Evolutionary conservation across 2,329 filamentous ascomycete species (phyloP).

Genomic region (Cercospora canescens): DNA sequence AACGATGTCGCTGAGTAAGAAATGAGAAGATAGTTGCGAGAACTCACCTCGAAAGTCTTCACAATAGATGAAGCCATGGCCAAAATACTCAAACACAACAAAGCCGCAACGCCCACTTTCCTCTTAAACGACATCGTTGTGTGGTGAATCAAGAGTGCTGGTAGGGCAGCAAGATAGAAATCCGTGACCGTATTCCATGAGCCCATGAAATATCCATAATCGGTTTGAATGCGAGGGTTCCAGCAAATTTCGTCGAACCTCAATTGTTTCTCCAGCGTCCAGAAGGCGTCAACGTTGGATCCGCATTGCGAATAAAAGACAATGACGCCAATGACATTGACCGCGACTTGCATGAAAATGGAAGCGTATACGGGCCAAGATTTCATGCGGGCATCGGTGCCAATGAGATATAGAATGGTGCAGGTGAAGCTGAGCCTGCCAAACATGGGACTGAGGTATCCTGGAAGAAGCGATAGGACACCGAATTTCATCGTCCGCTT

Average conservation of each 20-base stretch:
- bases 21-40: not conserved
- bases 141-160: conserved; percentile 33
- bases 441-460: conserved; percentile 30
- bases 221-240: conserved; percentile 24
- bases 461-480: conserved; percentile 25
- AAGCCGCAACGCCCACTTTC: conserved; percentile 20
- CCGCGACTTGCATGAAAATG: conserved; percentile 28
- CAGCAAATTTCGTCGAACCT: conserved; percentile 23
- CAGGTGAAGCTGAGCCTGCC: conserved; percentile 33
- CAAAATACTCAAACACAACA: conserved; percentile 15
- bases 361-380: conserved; percentile 32
- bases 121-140: conserved; percentile 28
- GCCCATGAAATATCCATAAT: conserved; percentile 26
- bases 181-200: conserved; percentile 35
- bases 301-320: conserved; percentile 33
- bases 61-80: conserved; percentile 35
- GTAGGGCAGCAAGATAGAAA: conserved; percentile 31
- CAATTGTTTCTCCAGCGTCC: conserved; percentile 23
- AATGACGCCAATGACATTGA: conserved; percentile 29
- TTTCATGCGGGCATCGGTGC: conserved; percentile 28
- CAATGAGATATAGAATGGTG: conserved; percentile 31
- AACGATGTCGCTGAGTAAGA: not conserved
- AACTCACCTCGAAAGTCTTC: conserved; percentile 31
- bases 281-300: conserved; percentile 24
- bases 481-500: conserved; percentile 22